These are phyloP conservation scores for Botrytis paeoniae DNA, from an alignment of 2,329 filamentous ascomycete genomes.

Conservation along the genomic window DNA sequence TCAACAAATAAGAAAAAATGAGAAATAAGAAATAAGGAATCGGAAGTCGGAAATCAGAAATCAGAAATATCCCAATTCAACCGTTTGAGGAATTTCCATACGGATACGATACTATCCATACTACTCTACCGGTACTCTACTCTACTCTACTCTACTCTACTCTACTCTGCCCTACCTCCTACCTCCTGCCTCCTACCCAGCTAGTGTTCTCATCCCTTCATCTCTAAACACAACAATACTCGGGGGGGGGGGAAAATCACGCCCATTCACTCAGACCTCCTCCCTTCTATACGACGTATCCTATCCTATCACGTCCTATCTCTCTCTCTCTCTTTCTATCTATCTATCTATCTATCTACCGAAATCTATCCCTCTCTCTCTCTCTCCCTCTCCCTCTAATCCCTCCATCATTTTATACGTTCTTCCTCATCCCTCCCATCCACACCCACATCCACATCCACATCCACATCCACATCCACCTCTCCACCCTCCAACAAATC, in stretches of 20 bases:
- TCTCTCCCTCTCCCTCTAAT: background rate
- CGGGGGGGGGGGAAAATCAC: background rate
- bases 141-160: background rate
- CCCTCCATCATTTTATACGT: background rate
- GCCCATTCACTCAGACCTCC: background rate
- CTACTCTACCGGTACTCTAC: background rate
- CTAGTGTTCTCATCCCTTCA: background rate
- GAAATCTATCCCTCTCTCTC: background rate
- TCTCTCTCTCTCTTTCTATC: background rate
- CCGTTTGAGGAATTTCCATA: background rate
- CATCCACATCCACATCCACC: background rate
- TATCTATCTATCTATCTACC: background rate
- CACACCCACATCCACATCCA: background rate
- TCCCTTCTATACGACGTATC: background rate
- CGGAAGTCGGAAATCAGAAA: background rate
- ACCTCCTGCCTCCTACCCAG: background rate
- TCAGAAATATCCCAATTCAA: background rate
- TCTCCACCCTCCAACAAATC: conserved; percentile 1
- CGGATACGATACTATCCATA: background rate
- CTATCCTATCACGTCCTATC: background rate
- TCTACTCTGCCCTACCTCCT: background rate
- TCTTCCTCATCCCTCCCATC: background rate
- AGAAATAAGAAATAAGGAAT: background rate
- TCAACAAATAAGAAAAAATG: background rate
- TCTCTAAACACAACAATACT: background rate